Percentiles rank a stretch among this genome's conserved stretches.
Conservation (phyloP, 495 filamentous ascomycete species). For the Aspergillus taichungensis region DNA sequence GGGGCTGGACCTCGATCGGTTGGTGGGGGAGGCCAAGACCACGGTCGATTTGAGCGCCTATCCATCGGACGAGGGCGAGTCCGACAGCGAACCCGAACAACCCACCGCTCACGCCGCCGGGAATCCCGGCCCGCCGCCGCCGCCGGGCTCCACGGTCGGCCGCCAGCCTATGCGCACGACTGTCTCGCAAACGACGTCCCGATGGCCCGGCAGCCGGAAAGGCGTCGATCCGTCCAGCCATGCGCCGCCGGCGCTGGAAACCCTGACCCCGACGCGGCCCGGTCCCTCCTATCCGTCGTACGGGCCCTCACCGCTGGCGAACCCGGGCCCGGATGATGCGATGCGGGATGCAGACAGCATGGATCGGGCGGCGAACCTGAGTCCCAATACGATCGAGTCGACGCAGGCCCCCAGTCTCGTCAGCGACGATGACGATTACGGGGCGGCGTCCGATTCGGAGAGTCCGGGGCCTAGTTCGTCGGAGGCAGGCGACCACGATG, state of each 20-base stretch:
- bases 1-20: conserved; percentile 50
- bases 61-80: conserved; percentile 22
- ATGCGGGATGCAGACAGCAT: conserved; percentile 41
- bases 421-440: conserved; percentile 75
- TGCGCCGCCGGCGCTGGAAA: conserved; percentile 20
- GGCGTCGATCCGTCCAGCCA: conserved; percentile 28
- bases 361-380: conserved; percentile 52
- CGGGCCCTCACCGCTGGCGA: conserved; percentile 16
- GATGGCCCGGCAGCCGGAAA: conserved; percentile 49
- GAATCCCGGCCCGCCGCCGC: conserved; percentile 7
- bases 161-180: conserved; percentile 49
- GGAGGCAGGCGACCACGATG: conserved; percentile 36
- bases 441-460: conserved; percentile 42
- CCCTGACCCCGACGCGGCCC: conserved; percentile 24
- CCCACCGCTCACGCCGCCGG: conserved; percentile 1
- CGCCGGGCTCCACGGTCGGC: conserved; percentile 16
- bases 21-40: conserved; percentile 28
- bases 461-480: conserved; percentile 34
- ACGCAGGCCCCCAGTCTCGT: conserved; percentile 78
- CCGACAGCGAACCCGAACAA: conserved; percentile 13
- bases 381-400: conserved; percentile 69
- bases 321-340: conserved; percentile 12
- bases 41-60: conserved; percentile 18
- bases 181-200: conserved; percentile 42
- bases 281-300: conserved; percentile 28